Conservation (phyloP, 2,329 filamentous ascomycete genomes). For the Scytalidium lignicola region DNA sequence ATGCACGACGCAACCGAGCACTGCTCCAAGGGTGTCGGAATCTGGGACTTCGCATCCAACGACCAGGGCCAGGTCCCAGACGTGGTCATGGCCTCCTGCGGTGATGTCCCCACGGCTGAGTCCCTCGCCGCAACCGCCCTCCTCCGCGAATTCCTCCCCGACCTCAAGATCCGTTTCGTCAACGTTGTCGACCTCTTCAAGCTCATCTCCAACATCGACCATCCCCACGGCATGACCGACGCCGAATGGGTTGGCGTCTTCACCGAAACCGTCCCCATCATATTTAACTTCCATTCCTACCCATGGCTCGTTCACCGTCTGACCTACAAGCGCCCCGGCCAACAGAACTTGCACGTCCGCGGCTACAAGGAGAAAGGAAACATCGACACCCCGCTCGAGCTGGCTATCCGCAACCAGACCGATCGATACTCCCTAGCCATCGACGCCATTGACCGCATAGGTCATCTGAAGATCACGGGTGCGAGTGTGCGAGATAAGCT, state of each 20-base stretch:
- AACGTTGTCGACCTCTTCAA: slow-evolving; percentile 80
- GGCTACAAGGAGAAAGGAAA: slow-evolving; percentile 82
- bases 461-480: slow-evolving; percentile 57
- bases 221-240: slow-evolving; percentile 68
- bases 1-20: slow-evolving; percentile 70
- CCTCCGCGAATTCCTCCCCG: slow-evolving; percentile 64
- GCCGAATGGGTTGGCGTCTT: slow-evolving; percentile 64
- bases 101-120: slow-evolving; percentile 71
- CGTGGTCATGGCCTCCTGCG: slow-evolving; percentile 70
- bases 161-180: slow-evolving; percentile 72
- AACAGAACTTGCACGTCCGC: slow-evolving; percentile 64
- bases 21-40: slow-evolving; percentile 73
- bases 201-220: slow-evolving; percentile 63
- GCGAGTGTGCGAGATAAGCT: slow-evolving; percentile 58
- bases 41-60: slow-evolving; percentile 73
- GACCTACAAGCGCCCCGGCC: slow-evolving; percentile 69
- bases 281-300: slow-evolving; percentile 84
- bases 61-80: slow-evolving; percentile 65
- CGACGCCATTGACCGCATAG: slow-evolving; percentile 66
- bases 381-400: slow-evolving; percentile 74
- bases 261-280: slow-evolving; percentile 65
- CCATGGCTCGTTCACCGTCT: slow-evolving; percentile 74
- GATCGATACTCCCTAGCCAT: slow-evolving; percentile 75
- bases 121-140: slow-evolving; percentile 69
- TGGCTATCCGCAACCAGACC: slow-evolving; percentile 72